These are phyloP conservation scores for Paecilomyces dactylethromorphus DNA, from an alignment of 2,329 filamentous ascomycete species.

Conservation along the genomic window DNA sequence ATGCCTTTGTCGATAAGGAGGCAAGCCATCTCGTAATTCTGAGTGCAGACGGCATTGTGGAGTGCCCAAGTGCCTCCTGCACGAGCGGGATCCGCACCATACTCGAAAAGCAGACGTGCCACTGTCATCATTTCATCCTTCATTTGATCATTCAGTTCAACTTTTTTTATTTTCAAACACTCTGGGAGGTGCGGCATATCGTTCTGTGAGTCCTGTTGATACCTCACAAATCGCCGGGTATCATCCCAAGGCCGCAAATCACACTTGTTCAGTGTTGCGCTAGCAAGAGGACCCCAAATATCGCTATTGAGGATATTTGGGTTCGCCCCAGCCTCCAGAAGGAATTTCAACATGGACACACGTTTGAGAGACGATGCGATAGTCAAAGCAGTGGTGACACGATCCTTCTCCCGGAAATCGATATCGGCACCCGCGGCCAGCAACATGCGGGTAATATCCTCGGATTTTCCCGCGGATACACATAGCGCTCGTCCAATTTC, in stretches of 20 bases:
- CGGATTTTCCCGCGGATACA: background rate
- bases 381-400: background rate
- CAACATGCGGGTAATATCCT: background rate
- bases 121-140: background rate
- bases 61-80: background rate
- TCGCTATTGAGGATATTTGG: background rate
- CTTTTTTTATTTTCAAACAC: no score
- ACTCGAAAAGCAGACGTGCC: background rate
- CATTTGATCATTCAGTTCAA: background rate
- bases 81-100: background rate
- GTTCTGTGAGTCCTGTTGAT: no score
- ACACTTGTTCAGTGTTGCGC: no score
- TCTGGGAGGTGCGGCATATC: no score
- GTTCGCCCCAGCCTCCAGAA: background rate
- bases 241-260: no score
- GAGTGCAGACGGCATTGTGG: background rate
- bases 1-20: background rate
- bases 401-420: background rate
- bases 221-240: no score
- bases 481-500: background rate
- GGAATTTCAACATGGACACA: background rate
- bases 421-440: background rate
- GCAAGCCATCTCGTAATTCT: background rate
- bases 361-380: background rate
- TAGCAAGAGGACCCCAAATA: background rate